Evolutionary conservation across 129 eudicot genomes (phyloP), one percentile per base, ranked within the genome.

Genomic region (Flaveria linearis): DNA sequence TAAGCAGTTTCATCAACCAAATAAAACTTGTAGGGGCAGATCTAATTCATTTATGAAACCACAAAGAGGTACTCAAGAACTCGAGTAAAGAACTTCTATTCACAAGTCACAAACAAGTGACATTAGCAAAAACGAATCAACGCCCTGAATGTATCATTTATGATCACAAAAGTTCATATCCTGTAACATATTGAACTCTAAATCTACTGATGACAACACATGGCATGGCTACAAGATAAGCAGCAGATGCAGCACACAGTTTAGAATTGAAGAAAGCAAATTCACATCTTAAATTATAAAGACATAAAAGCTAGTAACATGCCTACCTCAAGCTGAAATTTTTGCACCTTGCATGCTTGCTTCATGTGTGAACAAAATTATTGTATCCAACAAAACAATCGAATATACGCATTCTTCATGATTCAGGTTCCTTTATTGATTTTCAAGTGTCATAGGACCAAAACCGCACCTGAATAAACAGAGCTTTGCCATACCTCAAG

Each of bases 401-500:
- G 3, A 47, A 12, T 47, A 30, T 30, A 30, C 36, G 52, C n/a
- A 56, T n/a, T 52, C 58, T 52, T 52, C 58, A 52, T 52, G 58
- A 16, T n/a, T 52, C 64, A 63, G 17, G 6, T 28, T 30, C 53
- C 5, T 75, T 26, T 26, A 2, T 74, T 1, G 25, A 9, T 45
- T 8, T 68, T 62, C 30, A 8, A 2, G 51, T 16, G 80, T 91
- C 82, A 89, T 56, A 33, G 72, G 76, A 82, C 77, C 17, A 82
- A 80, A 64, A 83, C 77, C 2, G 80, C 82, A 33, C 92, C 96
- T 0, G 96, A 90, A 61, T 76, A 79, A 53, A 79, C 80, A 9
- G 96, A 89, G 78, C 96, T 94, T 74, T 94, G 88, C 99, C 99
- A 94, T 53, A 94, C 99, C 81, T 94, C 99, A 81, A 94, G 88